phyloP scores from a whole-genome alignment of 2,329 filamentous ascomycete genomes.

The Alternaria postmessia region DNA sequence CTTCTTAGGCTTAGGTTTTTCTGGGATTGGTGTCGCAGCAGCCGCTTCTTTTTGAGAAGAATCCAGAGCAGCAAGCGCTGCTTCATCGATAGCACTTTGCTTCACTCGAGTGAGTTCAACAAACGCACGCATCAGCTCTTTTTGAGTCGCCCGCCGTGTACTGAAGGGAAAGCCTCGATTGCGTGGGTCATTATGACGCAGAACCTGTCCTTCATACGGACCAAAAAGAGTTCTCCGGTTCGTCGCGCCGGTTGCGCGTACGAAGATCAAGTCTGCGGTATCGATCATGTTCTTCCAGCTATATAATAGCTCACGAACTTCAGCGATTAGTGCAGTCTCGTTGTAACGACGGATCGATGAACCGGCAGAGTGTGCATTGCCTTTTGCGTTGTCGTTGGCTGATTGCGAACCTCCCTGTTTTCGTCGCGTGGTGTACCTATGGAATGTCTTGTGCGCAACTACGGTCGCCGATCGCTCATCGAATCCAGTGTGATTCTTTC shows the following conservation, averaged over 20 bases:
- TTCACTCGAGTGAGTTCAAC: conserved; percentile 93
- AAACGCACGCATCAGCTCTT: conserved; percentile 92
- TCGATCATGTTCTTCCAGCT: conserved; percentile 91
- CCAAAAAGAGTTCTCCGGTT: conserved; percentile 90
- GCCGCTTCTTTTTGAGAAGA: conserved; percentile 54
- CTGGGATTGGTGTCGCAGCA: conserved; percentile 42
- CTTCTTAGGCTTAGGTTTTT: conserved; percentile 61
- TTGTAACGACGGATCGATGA: conserved; percentile 91
- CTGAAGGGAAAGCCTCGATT: conserved; percentile 92
- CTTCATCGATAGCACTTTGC: conserved; percentile 77
- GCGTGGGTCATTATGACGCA: conserved; percentile 79
- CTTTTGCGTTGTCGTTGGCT: conserved; percentile 92
- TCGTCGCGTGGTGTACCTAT: conserved; percentile 92
- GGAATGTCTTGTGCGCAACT: conserved; percentile 95
- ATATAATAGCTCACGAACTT: conserved; percentile 79
- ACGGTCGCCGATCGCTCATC: conserved; percentile 87
- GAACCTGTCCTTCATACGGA: conserved; percentile 86
- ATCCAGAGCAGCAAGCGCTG: conserved; percentile 61
- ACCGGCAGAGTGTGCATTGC: conserved; percentile 91
- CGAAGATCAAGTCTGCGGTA: conserved; percentile 82
- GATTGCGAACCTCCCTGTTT: conserved; percentile 97
- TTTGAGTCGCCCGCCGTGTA: conserved; percentile 89
- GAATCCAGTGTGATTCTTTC: conserved; percentile 72
- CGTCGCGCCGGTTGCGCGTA: conserved; percentile 85
- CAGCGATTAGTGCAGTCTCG: conserved; percentile 86